Conservation (phyloP, 306 rosid species). For the Malus orientalis region DNA sequence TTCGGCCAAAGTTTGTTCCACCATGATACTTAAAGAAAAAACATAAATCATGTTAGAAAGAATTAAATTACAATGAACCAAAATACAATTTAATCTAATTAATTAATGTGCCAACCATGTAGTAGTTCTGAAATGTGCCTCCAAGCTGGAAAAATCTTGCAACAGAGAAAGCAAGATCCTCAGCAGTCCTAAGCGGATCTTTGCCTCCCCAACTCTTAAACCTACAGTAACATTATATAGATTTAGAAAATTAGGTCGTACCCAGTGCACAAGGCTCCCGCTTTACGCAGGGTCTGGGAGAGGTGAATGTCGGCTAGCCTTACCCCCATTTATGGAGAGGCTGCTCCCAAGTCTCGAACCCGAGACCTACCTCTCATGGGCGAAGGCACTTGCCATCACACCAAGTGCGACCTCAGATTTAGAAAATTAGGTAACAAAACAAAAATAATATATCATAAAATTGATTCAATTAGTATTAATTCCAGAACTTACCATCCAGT, state of each 20-base stretch:
- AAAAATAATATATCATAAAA: neutral
- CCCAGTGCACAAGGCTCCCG: too few relatives aligned
- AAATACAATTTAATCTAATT: neutral
- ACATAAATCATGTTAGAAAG: neutral
- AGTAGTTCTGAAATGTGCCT: conserved; percentile 56
- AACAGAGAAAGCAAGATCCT: conserved; percentile 51
- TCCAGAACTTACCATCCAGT: conserved; percentile 38
- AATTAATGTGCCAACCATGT: conserved; percentile 26
- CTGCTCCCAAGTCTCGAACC: too few relatives aligned
- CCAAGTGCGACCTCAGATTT: neutral
- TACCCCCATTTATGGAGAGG: too few relatives aligned
- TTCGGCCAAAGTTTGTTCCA: conserved; percentile 56
- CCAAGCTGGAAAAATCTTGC: conserved; percentile 53
- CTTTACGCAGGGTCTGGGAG: too few relatives aligned
- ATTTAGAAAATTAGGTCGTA: neutral
- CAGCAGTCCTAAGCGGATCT: conserved; percentile 51
- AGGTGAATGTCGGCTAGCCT: too few relatives aligned
- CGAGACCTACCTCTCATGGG: too few relatives aligned
- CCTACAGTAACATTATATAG: conserved; percentile 8
- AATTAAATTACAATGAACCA: neutral
- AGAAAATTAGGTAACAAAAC: neutral
- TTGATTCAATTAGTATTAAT: neutral
- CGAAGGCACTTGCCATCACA: too few relatives aligned
- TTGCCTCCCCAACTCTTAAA: conserved; percentile 49
- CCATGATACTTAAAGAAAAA: conserved; percentile 40